These are phyloP conservation scores for Trametes punicea DNA, from an alignment of 768 basidiomycete species.

Conservation along the genomic window DNA sequence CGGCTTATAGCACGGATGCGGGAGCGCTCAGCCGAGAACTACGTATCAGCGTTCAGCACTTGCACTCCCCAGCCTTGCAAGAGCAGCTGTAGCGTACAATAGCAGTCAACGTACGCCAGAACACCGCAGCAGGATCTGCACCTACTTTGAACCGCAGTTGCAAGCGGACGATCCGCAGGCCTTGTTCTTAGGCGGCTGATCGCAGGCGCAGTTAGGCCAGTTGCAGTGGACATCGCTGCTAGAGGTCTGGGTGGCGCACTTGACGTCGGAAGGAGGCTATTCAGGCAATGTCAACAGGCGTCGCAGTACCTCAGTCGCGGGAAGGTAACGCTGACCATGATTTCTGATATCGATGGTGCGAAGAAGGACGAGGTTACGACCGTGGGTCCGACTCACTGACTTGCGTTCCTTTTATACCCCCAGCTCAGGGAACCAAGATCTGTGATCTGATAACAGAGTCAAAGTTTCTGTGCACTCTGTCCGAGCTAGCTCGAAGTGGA, in stretches of 20 bases:
- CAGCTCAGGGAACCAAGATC: conserved; percentile 2
- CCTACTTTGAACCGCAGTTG: conserved; percentile 14
- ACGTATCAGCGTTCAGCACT: conserved; percentile 13
- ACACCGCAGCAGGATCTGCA: background rate
- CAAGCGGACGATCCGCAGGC: conserved; percentile 16
- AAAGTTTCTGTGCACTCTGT: background rate
- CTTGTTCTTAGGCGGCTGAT: conserved; percentile 36
- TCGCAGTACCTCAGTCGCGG: background rate
- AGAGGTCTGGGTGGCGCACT: conserved; percentile 21
- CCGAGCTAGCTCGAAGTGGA: background rate
- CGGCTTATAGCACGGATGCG: no score
- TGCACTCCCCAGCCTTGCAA: conserved; percentile 23
- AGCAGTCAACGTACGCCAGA: background rate
- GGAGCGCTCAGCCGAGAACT: no score
- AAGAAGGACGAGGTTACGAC: background rate
- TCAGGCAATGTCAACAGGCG: background rate
- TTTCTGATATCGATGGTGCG: background rate
- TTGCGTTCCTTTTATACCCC: background rate
- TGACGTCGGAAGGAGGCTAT: conserved; percentile 19
- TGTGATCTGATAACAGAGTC: conserved; percentile 9
- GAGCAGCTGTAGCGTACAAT: conserved; percentile 18
- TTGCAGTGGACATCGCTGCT: conserved; percentile 24
- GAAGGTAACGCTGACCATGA: conserved; percentile 1
- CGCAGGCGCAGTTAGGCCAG: conserved; percentile 34
- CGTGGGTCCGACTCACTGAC: background rate